These are phyloP conservation scores for Solanum aculeatissimum DNA, from an alignment of 305 asterid genomes.

Conservation along the genomic window DNA sequence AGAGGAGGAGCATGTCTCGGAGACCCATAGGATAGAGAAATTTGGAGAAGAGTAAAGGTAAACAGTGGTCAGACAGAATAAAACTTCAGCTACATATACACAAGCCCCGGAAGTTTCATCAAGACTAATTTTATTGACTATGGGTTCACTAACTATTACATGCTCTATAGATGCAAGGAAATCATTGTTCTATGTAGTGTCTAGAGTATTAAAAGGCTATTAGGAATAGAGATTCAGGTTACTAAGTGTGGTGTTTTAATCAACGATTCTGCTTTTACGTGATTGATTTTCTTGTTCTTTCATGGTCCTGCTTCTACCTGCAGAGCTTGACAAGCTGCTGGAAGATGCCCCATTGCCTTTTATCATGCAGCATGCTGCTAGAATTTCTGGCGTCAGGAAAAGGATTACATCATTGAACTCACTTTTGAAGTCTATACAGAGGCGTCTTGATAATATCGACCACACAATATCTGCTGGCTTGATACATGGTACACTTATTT, in stretches of 20 bases:
- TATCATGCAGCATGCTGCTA: slow-evolving; percentile 68
- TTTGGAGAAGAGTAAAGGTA: background rate
- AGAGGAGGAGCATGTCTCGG: background rate
- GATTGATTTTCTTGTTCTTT: background rate
- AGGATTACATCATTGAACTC: slow-evolving; percentile 51
- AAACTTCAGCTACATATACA: background rate
- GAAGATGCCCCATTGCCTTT: slow-evolving; percentile 89
- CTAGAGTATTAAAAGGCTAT: background rate
- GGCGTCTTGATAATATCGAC: slow-evolving; percentile 68
- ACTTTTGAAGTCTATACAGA: slow-evolving; percentile 62
- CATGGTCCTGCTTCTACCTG: background rate
- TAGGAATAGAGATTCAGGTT: background rate
- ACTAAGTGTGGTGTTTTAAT: background rate
- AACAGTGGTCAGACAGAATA: background rate
- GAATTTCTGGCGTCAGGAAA: slow-evolving; percentile 65
- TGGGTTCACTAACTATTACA: background rate
- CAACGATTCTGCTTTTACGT: background rate
- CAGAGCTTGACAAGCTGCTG: slow-evolving; percentile 88
- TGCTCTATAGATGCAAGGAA: background rate
- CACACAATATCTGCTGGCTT: slow-evolving; percentile 45
- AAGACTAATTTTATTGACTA: background rate
- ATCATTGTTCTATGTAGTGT: background rate
- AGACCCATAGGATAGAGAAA: background rate
- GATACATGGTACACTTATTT: slow-evolving; percentile 28
- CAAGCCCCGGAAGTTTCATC: background rate